phyloP scores from a whole-genome alignment of 2,329 filamentous ascomycete genomes.

The Claviceps sorghi region DNA sequence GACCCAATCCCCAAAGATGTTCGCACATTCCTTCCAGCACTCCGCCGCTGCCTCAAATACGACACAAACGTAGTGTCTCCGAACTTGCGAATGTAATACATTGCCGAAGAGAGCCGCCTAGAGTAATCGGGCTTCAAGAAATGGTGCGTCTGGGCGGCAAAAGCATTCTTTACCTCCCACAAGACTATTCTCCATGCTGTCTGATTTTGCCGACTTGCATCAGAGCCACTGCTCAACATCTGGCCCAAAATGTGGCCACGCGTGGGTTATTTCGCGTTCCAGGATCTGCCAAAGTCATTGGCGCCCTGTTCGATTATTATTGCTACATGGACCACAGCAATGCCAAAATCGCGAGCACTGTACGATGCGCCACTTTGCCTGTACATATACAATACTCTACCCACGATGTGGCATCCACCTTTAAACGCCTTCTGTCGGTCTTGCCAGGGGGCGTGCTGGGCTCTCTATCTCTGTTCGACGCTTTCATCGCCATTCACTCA shows the following conservation, averaged over 20 bases:
- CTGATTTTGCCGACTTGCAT: conserved; percentile 50
- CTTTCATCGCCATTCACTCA: conserved; percentile 44
- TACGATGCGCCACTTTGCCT: conserved; percentile 44
- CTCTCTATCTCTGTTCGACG: conserved; percentile 45
- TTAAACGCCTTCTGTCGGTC: conserved; percentile 49
- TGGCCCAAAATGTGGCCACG: conserved; percentile 40
- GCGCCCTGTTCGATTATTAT: conserved; percentile 49
- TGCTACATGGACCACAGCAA: conserved; percentile 32
- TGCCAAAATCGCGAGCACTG: conserved; percentile 39
- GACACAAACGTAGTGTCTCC: conserved; percentile 39
- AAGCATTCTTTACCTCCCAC: conserved; percentile 44
- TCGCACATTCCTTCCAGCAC: conserved; percentile 4
- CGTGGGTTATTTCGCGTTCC: conserved; percentile 50
- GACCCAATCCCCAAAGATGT: conserved; percentile 8
- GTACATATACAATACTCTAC: conserved; percentile 42
- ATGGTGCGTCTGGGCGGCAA: conserved; percentile 49
- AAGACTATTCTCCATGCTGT: conserved; percentile 41
- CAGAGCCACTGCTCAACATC: conserved; percentile 49
- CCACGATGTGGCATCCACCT: conserved; percentile 52
- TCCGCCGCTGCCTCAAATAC: conserved; percentile 8
- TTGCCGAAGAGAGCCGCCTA: conserved; percentile 29
- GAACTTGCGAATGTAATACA: conserved; percentile 36
- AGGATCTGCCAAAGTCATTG: conserved; percentile 41
- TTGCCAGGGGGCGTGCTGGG: conserved; percentile 54
- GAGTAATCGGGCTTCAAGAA: conserved; percentile 37